Percentiles rank a stretch among this genome's conserved stretches.
Evolutionary conservation across 495 filamentous ascomycete genomes (phyloP).

Genomic region (Podospora comata): DNA sequence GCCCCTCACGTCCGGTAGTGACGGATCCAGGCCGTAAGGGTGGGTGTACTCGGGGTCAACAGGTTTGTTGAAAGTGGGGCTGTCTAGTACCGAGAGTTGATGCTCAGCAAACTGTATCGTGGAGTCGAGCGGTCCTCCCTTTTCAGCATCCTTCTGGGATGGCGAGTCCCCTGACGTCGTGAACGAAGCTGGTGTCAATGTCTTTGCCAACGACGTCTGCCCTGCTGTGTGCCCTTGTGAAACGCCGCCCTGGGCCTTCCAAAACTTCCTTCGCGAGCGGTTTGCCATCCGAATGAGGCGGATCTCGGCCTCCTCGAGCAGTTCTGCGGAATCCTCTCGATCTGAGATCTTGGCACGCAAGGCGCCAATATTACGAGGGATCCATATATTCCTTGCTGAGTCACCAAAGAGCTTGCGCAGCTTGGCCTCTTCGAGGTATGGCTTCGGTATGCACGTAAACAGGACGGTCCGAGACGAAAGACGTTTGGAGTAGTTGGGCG

Average conservation of each 20-base stretch:
- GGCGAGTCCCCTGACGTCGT: not conserved
- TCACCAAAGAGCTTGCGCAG: conserved; percentile 60
- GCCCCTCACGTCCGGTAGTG: conserved; percentile 50
- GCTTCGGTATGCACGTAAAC: conserved; percentile 64
- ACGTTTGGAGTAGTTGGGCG: conserved; percentile 60
- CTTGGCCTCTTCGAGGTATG: conserved; percentile 54
- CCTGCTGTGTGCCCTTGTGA: conserved; percentile 28
- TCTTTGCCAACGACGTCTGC: conserved; percentile 14
- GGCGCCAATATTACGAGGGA: conserved; percentile 54
- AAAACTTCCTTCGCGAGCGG: conserved; percentile 47
- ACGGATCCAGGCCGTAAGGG: conserved; percentile 40
- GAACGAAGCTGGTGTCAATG: conserved; percentile 9
- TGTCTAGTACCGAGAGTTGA: conserved; percentile 22
- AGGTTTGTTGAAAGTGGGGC: conserved; percentile 16
- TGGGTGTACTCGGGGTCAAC: conserved; percentile 32
- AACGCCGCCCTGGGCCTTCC: conserved; percentile 38
- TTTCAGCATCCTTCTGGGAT: conserved; percentile 22
- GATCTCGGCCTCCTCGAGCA: conserved; percentile 65
- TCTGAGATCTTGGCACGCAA: conserved; percentile 57
- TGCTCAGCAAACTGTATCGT: conserved; percentile 21
- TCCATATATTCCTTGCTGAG: conserved; percentile 59
- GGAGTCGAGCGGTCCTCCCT: conserved; percentile 24
- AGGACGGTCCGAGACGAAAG: conserved; percentile 68
- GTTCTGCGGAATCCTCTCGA: conserved; percentile 56
- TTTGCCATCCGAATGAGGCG: conserved; percentile 62